Evolutionary conservation across 1,139 yeast species (phyloP), one percentile per base, ranked within the genome.

Genomic region (Yamadazyma kanchanaburiensis): DNA sequence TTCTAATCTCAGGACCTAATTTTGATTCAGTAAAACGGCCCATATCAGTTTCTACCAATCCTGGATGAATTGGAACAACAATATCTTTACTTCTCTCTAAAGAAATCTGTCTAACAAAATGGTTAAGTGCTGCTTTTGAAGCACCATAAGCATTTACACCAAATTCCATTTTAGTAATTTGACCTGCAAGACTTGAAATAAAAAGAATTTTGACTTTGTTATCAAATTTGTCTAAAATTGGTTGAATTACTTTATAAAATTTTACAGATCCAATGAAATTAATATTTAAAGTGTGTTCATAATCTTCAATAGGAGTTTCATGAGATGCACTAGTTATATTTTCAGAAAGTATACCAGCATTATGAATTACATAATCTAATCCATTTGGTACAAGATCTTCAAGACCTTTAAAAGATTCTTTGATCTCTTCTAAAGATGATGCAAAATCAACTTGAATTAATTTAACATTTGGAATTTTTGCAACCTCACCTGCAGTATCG

Each of bases 251-350:
- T 30, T 53, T 54, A 24, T 49, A 35, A 1, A 58, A 31, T 23
- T 51, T 49, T n/a, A 62, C 36, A 4, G 66, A 59, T 0, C 64
- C 67, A 5, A 60, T 25, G n/a, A 52, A 41, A 30, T 62, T 62
- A 15, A 49, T n/a, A 19, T 41, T 42, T 31, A 47, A 53, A 30
- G 50, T 53, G 1, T 39, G 28, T 4, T 37, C 15, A 45, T 45
- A 60, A 30, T 26, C 30, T 25, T n/a, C 13, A 4, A 19, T 17
- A 12, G 21, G 24, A 22, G 11, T n/a, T 6, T 15, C 22, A 3
- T 15, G 15, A 10, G 12, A 8, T 8, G 22, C 15, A 6, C 21
- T 12, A 7, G 13, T 9, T 8, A 7, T 11, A 15, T 9, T 6
- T 10, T 10, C 9, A 4, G 21, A 12, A 5, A 21, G 17, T 20